phyloP scores from a whole-genome alignment of 2,329 filamentous ascomycete genomes.

The Aspergillus sp. region DNA sequence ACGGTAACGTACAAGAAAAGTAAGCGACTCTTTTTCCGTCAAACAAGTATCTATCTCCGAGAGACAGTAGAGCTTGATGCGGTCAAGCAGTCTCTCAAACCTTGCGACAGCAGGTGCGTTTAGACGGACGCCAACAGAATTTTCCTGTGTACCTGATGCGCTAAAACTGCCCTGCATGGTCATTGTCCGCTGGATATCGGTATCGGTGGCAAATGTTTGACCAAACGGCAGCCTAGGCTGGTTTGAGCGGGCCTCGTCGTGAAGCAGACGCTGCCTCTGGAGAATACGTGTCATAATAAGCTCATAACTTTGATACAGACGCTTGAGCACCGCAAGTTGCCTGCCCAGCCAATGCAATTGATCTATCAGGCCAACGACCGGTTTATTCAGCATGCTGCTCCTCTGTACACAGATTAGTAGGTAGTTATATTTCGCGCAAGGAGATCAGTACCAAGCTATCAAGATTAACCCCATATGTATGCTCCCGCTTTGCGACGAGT shows the following conservation, averaged over 20 bases:
- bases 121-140: constrained; percentile 42
- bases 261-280: constrained; percentile 47
- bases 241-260: constrained; percentile 33
- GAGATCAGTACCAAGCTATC: constrained; percentile 47
- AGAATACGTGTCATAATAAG: constrained; percentile 63
- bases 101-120: constrained; percentile 54
- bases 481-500: constrained; percentile 58
- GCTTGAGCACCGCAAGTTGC: constrained; percentile 60
- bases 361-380: constrained; percentile 46
- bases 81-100: constrained; percentile 60
- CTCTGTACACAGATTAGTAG: constrained; percentile 36
- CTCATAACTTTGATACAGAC: constrained; percentile 62
- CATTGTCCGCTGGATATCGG: constrained; percentile 30
- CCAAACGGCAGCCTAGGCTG: constrained; percentile 20
- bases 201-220: constrained; percentile 23
- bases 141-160: constrained; percentile 19
- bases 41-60: constrained; percentile 64
- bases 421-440: background rate
- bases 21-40: constrained; percentile 68
- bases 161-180: constrained; percentile 25
- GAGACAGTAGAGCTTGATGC: constrained; percentile 62
- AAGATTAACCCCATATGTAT: constrained; percentile 49
- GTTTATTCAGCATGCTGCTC: constrained; percentile 55
- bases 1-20: constrained; percentile 57
- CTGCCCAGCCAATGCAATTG: constrained; percentile 60